Percentiles rank a stretch among this genome's conserved stretches.
These are phyloP conservation scores for Apophysomyces ossiformis DNA, from an alignment of 371 early-diverging fungal species.

Conservation along the genomic window DNA sequence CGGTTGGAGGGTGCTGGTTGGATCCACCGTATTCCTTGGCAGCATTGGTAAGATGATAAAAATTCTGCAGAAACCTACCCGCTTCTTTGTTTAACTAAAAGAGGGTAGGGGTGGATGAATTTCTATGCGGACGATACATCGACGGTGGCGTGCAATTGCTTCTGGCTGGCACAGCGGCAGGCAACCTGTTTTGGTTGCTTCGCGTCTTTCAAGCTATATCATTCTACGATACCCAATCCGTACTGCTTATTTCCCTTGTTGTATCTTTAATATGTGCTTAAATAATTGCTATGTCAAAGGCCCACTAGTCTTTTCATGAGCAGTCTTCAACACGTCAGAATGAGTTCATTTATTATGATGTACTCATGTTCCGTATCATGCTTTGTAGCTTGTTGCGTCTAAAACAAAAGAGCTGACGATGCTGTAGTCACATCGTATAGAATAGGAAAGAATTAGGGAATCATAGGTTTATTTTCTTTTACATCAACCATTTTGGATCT, in stretches of 20 bases:
- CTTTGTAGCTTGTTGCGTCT: too few species aligned
- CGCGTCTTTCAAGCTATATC: background rate
- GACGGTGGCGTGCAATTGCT: background rate
- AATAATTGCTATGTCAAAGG: background rate
- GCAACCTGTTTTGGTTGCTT: background rate
- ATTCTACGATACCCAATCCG: background rate
- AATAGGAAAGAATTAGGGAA: background rate
- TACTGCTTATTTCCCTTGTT: background rate
- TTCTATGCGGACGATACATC: background rate
- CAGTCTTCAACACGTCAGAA: too few species aligned
- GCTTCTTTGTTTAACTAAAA: background rate
- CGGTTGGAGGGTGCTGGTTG: background rate
- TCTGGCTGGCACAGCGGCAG: background rate
- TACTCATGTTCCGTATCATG: too few species aligned
- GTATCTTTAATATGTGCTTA: background rate
- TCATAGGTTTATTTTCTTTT: slow-evolving; percentile 10
- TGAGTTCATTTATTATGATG: too few species aligned
- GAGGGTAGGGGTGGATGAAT: background rate
- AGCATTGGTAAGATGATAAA: background rate
- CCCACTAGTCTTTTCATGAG: background rate
- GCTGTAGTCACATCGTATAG: too few species aligned
- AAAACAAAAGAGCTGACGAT: too few species aligned
- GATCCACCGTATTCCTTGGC: background rate
- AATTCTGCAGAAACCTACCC: background rate
- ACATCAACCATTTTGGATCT: slow-evolving; percentile 51